Conservation (phyloP, 352 stramenopile genomes). For the Phytophthora fragariae region DNA sequence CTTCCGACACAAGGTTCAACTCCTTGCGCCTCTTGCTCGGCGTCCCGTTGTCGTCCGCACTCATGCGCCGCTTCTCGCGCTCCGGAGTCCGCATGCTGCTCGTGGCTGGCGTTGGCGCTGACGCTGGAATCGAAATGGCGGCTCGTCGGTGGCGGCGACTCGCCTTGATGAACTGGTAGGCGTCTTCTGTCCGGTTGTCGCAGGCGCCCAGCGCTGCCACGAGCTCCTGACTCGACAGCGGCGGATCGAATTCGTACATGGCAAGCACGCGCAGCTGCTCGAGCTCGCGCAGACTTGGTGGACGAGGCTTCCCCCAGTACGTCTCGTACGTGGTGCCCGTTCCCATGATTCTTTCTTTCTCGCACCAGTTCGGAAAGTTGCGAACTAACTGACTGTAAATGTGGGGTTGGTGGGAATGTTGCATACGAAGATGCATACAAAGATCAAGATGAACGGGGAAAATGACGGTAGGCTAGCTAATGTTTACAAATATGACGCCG, state of each 20-base stretch:
- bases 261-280: slow-evolving; percentile 65
- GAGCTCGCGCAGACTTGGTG: slow-evolving; percentile 53
- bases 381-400: neutral
- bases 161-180: slow-evolving; percentile 60
- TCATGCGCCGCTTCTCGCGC: slow-evolving; percentile 42
- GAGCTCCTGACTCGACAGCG: slow-evolving; percentile 56
- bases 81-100: slow-evolving; percentile 23
- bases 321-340: slow-evolving; percentile 14
- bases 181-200: slow-evolving; percentile 55
- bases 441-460: neutral
- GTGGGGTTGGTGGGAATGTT: neutral
- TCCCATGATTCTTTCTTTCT: slow-evolving; percentile 21
- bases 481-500: slow-evolving; percentile 12
- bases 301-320: slow-evolving; percentile 21
- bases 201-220: slow-evolving; percentile 49
- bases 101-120: slow-evolving; percentile 4
- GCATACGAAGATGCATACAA: neutral
- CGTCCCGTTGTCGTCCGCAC: slow-evolving; percentile 21
- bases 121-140: slow-evolving; percentile 15
- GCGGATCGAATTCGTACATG: slow-evolving; percentile 67
- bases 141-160: slow-evolving; percentile 29
- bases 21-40: slow-evolving; percentile 45
- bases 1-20: slow-evolving; percentile 12
- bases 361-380: neutral
- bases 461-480: slow-evolving; percentile 20